These are phyloP conservation scores for Gossypium ekmanianum DNA, from an alignment of 345 rosid genomes.

Conservation along the genomic window DNA sequence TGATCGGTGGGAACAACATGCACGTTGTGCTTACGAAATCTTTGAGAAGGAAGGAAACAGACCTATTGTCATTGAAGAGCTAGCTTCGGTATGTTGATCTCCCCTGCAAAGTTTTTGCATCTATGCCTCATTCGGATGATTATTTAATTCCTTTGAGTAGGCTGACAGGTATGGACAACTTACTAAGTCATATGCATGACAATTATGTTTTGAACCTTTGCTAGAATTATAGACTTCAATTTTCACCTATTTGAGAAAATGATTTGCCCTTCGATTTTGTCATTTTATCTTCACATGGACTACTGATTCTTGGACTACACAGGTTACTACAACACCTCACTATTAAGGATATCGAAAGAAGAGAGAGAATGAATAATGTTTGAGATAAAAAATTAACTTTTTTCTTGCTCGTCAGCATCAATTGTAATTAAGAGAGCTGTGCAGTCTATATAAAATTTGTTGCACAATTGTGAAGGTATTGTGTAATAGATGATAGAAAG, in stretches of 20 bases:
- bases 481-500: background rate
- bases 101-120: background rate
- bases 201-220: background rate
- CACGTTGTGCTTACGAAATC: constrained; percentile 87
- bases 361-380: background rate
- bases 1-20: constrained; percentile 89
- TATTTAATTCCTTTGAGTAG: constrained; percentile 5
- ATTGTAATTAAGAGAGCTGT: constrained; percentile 6
- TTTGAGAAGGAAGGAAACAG: constrained; percentile 94
- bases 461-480: background rate
- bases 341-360: background rate
- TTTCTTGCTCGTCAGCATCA: background rate
- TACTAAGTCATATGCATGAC: background rate
- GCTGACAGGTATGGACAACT: background rate
- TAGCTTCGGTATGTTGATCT: constrained; percentile 66
- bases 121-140: background rate
- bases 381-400: background rate
- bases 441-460: background rate
- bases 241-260: background rate
- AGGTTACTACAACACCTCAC: background rate
- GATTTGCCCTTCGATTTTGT: background rate
- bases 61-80: constrained; percentile 84
- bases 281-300: background rate
- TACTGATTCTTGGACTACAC: background rate
- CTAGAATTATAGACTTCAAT: constrained; percentile 8